Conservation (phyloP, 768 basidiomycete genomes). For the Asterophora lycoperdoides region DNA sequence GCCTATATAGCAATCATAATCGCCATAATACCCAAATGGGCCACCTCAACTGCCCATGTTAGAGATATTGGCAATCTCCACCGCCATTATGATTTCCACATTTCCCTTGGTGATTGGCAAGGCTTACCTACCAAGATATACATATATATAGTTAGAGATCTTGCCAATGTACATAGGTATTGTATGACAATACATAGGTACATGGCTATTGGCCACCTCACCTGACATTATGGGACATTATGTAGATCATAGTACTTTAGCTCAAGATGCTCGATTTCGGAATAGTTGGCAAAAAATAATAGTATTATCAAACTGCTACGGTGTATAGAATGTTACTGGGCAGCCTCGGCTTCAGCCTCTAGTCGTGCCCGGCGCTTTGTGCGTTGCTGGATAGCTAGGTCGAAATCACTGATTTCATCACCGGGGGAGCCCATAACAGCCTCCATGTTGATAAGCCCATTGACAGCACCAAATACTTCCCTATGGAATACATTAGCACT, state of each 20-base stretch:
- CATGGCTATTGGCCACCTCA: too few species aligned
- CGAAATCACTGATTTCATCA: neutral
- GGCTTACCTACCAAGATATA: neutral
- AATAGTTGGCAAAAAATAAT: neutral
- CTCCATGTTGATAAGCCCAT: neutral
- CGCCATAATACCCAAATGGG: too few species aligned
- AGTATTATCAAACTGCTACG: neutral
- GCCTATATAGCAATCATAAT: too few species aligned
- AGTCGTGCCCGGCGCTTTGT: neutral
- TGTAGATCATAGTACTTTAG: too few species aligned
- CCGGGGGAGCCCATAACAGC: neutral
- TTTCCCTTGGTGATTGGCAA: too few species aligned
- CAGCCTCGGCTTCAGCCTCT: neutral
- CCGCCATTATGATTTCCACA: neutral
- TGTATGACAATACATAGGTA: too few species aligned
- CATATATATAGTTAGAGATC: neutral
- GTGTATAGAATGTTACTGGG: neutral
- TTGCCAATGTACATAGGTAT: neutral
- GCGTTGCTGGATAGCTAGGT: constrained; percentile 2
- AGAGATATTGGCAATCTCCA: neutral
- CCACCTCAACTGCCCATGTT: neutral
- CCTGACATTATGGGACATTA: too few species aligned
- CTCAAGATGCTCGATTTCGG: neutral
- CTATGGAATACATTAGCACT: neutral
- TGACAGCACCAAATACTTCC: neutral